Evolutionary conservation across 352 stramenopile genomes (phyloP), one percentile per base, ranked within the genome.

Genomic region (Pythium brassicae): DNA sequence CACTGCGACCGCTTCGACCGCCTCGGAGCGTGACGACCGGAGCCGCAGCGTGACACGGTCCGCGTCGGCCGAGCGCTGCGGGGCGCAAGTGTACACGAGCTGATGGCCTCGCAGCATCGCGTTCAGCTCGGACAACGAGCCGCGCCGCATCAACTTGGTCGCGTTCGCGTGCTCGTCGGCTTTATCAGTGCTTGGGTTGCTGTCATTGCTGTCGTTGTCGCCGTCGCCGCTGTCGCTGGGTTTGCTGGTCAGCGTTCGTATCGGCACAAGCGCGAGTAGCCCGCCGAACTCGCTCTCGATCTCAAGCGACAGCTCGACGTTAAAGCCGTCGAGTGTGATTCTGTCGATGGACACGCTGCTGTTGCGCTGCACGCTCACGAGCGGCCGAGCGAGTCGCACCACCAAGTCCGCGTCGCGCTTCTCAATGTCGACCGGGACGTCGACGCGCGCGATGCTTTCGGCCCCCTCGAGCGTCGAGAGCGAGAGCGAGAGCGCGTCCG

Each of bases 51-150:
- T 20, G 29, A 65, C 52, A 15, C 55, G 26, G n/a, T 65, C 59
- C 17, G 27, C 15, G 15, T 20, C 26, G 4, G 37, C 12, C 25
- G 47, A 49, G 3, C 19, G 39, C 12, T 32, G 9, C 12, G 14
- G 14, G 32, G 26, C 7, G 29, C 44, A 23, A 3, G 39, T 43
- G 53, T 65, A 65, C 22, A 65, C 17, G 23, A 61, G n/a, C 1
- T 32, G 35, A 19, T 56, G 53, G 27, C 12, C 42, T 17, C 20
- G 23, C 32, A 65, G 42, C n/a, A 60, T 15, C 3, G 35, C 27
- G 17, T 57, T 65, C 29, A 65, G 53, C 39, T 61, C 59, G 10
- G 48, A 65, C 3, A 57, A 39, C 25, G 54, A 11, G 39, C 59
- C 59, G 20, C 29, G 17, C 17, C 50, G 34, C 25, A 42, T 19